Percentiles rank a stretch among this genome's conserved stretches.
Conservation (phyloP, 1,284 basidiomycete species). For the Termitomyces sp. region DNA sequence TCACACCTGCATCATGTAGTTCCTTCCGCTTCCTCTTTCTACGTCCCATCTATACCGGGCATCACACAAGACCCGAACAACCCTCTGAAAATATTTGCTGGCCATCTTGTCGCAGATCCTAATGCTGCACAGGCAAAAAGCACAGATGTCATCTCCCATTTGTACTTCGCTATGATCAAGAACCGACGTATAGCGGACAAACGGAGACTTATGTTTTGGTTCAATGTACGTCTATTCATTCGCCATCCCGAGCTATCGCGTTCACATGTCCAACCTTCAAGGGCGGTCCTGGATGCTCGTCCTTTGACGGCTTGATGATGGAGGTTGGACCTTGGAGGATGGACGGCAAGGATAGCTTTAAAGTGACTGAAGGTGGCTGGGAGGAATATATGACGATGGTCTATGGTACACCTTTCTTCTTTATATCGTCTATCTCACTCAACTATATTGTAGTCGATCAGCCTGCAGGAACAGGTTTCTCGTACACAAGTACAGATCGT, state of each 20-base stretch:
- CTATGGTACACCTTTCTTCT: slow-evolving; percentile 57
- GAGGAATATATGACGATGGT: slow-evolving; percentile 98
- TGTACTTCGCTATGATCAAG: slow-evolving; percentile 90
- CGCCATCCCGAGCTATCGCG: not conserved
- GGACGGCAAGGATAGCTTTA: slow-evolving; percentile 76
- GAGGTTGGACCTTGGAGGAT: slow-evolving; percentile 91
- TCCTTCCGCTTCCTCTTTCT: slow-evolving; percentile 81
- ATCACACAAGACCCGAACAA: slow-evolving; percentile 65
- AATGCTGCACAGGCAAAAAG: slow-evolving; percentile 41
- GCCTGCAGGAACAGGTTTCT: slow-evolving; percentile 93
- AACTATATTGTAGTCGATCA: slow-evolving; percentile 72
- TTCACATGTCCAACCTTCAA: slow-evolving; percentile 24
- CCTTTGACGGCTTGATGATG: slow-evolving; percentile 98
- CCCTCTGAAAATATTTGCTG: slow-evolving; percentile 77
- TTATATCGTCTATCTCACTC: slow-evolving; percentile 1
- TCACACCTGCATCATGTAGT: slow-evolving; percentile 31
- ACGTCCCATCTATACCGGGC: slow-evolving; percentile 72
- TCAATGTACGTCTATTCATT: slow-evolving; percentile 65
- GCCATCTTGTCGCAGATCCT: slow-evolving; percentile 79
- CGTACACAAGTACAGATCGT: slow-evolving; percentile 81
- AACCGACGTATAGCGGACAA: slow-evolving; percentile 84
- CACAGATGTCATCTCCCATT: slow-evolving; percentile 66
- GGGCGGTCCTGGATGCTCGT: slow-evolving; percentile 96
- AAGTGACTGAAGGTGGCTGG: slow-evolving; percentile 87
- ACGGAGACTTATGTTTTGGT: slow-evolving; percentile 92